Percentiles rank a stretch among this genome's conserved stretches.
Conservation (phyloP, 2,329 filamentous ascomycete genomes). For the Fusarium sarcochroum region DNA sequence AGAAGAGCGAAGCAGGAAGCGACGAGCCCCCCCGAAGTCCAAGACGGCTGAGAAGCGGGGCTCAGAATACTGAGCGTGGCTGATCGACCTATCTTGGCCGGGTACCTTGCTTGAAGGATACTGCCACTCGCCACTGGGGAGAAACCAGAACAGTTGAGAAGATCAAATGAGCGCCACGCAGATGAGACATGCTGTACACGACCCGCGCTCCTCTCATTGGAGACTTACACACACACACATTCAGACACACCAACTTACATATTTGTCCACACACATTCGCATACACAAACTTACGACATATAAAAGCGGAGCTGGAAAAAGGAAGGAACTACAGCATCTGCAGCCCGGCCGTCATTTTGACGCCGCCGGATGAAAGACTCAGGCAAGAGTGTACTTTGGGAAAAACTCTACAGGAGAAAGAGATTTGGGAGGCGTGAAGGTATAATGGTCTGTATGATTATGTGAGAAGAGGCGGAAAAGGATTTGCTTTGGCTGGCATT, state of each 20-base stretch:
- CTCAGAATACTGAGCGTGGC: slow-evolving; percentile 47
- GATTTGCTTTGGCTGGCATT: slow-evolving; percentile 15
- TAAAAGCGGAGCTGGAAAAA: slow-evolving; percentile 32
- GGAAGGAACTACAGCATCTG: slow-evolving; percentile 25
- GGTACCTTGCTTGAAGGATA: slow-evolving; percentile 45
- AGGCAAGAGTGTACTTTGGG: slow-evolving; percentile 25
- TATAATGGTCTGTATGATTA: slow-evolving; percentile 42
- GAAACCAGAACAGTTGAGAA: slow-evolving; percentile 29
- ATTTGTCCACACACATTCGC: slow-evolving; percentile 41
- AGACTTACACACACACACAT: slow-evolving; percentile 26
- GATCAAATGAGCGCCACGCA: slow-evolving; percentile 24
- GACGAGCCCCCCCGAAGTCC: slow-evolving; percentile 56
- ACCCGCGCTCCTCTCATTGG: slow-evolving; percentile 25
- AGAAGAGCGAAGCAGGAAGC: slow-evolving; percentile 58
- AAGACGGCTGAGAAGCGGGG: slow-evolving; percentile 53
- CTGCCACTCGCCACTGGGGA: slow-evolving; percentile 23
- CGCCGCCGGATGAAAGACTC: slow-evolving; percentile 19
- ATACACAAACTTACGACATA: slow-evolving; percentile 36
- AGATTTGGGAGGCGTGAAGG: slow-evolving; percentile 12
- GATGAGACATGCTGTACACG: slow-evolving; percentile 44
- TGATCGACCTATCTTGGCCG: slow-evolving; percentile 19
- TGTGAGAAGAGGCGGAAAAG: slow-evolving; percentile 20
- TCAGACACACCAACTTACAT: slow-evolving; percentile 30
- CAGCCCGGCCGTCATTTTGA: slow-evolving; percentile 15
- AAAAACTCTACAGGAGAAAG: slow-evolving; percentile 11